These are phyloP conservation scores for Sutorius australiensis DNA, from an alignment of 768 basidiomycete species.

Conservation along the genomic window DNA sequence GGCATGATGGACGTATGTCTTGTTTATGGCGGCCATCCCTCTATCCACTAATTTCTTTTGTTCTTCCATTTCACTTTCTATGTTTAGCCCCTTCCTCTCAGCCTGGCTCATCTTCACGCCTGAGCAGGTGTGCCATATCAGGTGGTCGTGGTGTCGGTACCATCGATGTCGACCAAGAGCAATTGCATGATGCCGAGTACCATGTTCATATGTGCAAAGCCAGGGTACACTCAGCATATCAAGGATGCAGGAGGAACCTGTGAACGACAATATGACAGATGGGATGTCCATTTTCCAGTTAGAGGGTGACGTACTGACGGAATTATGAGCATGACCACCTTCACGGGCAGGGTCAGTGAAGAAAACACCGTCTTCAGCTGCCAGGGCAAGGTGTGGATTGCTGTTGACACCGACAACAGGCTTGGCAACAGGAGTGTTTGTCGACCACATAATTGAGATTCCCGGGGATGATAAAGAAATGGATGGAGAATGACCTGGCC, in stretches of 20 bases:
- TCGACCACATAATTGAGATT: too few relatives aligned
- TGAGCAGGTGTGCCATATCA: slow-evolving; percentile 26
- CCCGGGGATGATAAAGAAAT: too few relatives aligned
- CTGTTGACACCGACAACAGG: background rate
- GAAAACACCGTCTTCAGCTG: slow-evolving; percentile 7
- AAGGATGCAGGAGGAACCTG: background rate
- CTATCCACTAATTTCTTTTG: background rate
- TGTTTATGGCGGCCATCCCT: background rate
- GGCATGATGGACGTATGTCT: slow-evolving; percentile 15
- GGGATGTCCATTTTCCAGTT: background rate
- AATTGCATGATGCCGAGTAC: slow-evolving; percentile 16
- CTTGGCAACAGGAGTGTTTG: too few relatives aligned
- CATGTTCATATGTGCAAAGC: background rate
- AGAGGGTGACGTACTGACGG: background rate
- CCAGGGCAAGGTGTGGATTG: background rate
- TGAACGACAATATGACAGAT: background rate
- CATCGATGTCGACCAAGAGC: slow-evolving; percentile 23
- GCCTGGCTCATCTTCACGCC: background rate
- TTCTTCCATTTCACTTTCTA: background rate
- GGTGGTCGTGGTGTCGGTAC: slow-evolving; percentile 28
- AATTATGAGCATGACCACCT: background rate
- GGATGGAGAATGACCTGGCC: too few relatives aligned
- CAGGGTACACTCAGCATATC: background rate
- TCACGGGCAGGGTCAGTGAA: slow-evolving; percentile 9
- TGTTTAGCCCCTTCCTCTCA: slow-evolving; percentile 8